phyloP scores from a whole-genome alignment of 768 basidiomycete genomes.

The Hypsizygus marmoreus region DNA sequence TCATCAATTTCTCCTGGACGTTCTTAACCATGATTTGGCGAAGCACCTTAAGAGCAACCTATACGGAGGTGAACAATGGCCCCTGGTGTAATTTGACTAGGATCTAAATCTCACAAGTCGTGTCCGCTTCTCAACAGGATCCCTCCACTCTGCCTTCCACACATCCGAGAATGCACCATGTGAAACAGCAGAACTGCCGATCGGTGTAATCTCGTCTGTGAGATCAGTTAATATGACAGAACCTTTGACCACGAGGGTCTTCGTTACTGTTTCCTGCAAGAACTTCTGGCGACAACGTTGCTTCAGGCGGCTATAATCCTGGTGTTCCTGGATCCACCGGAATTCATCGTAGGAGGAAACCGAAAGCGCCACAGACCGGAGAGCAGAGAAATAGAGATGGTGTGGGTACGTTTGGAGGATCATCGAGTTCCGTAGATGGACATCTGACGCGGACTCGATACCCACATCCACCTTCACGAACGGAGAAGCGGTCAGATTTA shows the following conservation, averaged over 20 bases:
- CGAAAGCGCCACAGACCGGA: slow-evolving; percentile 51
- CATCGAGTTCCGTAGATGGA: slow-evolving; percentile 63
- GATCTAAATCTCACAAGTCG: slow-evolving; percentile 27
- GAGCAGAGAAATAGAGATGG: slow-evolving; percentile 53
- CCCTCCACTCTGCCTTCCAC: slow-evolving; percentile 60
- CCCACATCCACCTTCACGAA: slow-evolving; percentile 48
- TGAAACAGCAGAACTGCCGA: slow-evolving; percentile 49
- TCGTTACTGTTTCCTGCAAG: slow-evolving; percentile 53
- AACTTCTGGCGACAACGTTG: slow-evolving; percentile 61
- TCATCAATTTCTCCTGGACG: slow-evolving; percentile 53
- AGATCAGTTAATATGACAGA: slow-evolving; percentile 51
- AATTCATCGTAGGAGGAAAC: slow-evolving; percentile 60
- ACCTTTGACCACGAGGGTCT: slow-evolving; percentile 54
- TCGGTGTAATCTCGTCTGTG: slow-evolving; percentile 52
- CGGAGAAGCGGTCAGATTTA: no score
- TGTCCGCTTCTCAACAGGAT: slow-evolving; percentile 40
- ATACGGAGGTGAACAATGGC: background rate
- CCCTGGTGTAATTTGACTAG: background rate
- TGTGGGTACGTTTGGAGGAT: slow-evolving; percentile 55
- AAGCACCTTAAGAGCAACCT: slow-evolving; percentile 63
- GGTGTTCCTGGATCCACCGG: slow-evolving; percentile 53
- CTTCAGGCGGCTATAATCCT: slow-evolving; percentile 57
- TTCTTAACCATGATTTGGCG: slow-evolving; percentile 52
- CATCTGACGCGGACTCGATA: slow-evolving; percentile 51
- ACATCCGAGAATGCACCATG: slow-evolving; percentile 64